phyloP scores from a whole-genome alignment of 1,284 basidiomycete species.

The Leccinum pallidistipes region DNA sequence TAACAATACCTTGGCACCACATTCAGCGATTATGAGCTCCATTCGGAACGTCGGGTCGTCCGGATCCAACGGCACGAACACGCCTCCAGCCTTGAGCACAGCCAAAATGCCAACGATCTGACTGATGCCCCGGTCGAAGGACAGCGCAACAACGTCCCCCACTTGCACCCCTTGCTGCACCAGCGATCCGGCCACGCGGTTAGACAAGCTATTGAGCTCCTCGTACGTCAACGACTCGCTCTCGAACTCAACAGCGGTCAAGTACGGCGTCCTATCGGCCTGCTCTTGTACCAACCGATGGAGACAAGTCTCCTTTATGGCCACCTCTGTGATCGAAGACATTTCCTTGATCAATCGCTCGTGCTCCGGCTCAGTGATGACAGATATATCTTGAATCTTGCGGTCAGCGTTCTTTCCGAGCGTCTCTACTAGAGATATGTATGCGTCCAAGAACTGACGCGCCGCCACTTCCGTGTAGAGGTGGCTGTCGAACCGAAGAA shows the following conservation, averaged over 20 bases:
- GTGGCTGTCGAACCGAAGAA: conserved; percentile 32
- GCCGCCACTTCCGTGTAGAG: conserved; percentile 25
- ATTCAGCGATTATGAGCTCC: conserved; percentile 31
- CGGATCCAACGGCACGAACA: conserved; percentile 34
- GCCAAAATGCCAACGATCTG: conserved; percentile 35
- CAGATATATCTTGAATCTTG: conserved; percentile 29
- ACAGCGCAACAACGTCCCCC: conserved; percentile 32
- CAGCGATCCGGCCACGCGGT: conserved; percentile 1
- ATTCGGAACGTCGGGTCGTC: conserved; percentile 34
- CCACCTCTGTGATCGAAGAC: conserved; percentile 18
- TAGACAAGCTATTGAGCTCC: conserved; percentile 26
- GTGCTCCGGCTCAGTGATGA: conserved; percentile 25
- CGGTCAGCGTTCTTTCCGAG: conserved; percentile 19
- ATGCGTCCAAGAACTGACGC: conserved; percentile 29
- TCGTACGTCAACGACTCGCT: conserved; percentile 26
- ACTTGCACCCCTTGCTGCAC: too few species aligned
- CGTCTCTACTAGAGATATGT: conserved; percentile 26
- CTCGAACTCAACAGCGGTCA: conserved; percentile 30
- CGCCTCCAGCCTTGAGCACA: conserved; percentile 35
- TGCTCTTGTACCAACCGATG: conserved; percentile 31
- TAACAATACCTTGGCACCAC: conserved; percentile 29
- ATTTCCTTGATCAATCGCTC: conserved; percentile 21
- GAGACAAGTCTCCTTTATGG: conserved; percentile 19
- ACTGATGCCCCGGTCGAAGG: conserved; percentile 30
- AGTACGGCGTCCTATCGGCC: conserved; percentile 4